Conservation (phyloP, 2,329 filamentous ascomycete species). For the Aspergillus proliferans region DNA sequence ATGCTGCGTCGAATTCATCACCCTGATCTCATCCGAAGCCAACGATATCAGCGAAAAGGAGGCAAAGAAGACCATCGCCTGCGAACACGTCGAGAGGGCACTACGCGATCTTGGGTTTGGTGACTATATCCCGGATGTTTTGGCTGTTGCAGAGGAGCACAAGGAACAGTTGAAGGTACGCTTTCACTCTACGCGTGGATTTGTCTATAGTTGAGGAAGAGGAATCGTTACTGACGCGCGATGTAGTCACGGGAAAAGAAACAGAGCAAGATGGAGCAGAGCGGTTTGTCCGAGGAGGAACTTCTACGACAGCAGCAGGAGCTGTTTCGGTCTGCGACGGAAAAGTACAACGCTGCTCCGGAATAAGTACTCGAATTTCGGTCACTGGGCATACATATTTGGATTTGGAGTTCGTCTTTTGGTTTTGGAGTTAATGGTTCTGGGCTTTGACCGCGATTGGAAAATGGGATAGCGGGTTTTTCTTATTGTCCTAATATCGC, state of each 20-base stretch:
- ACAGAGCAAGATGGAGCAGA: conserved; percentile 92
- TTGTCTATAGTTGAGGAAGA: no score
- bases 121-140: conserved; percentile 82
- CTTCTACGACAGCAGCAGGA: conserved; percentile 83
- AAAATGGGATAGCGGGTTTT: not conserved
- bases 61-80: conserved; percentile 97
- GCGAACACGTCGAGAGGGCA: conserved; percentile 94
- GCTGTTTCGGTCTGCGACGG: conserved; percentile 75
- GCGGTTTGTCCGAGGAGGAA: conserved; percentile 85
- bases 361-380: conserved; percentile 19
- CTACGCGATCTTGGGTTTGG: conserved; percentile 86
- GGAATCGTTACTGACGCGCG: conserved; percentile 8
- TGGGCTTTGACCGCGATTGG: not conserved
- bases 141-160: conserved; percentile 81
- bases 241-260: conserved; percentile 86
- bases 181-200: conserved; percentile 3
- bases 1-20: conserved; percentile 99
- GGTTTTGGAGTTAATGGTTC: conserved; percentile 6
- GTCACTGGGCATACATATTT: conserved; percentile 25
- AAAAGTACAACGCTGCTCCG: conserved; percentile 58
- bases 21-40: conserved; percentile 93
- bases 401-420: conserved; percentile 17
- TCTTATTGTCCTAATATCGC: not conserved
- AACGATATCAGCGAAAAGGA: conserved; percentile 99
- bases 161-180: conserved; percentile 86